These are phyloP conservation scores for Bauhinia variegata DNA, from an alignment of 306 rosid genomes.

Conservation along the genomic window DNA sequence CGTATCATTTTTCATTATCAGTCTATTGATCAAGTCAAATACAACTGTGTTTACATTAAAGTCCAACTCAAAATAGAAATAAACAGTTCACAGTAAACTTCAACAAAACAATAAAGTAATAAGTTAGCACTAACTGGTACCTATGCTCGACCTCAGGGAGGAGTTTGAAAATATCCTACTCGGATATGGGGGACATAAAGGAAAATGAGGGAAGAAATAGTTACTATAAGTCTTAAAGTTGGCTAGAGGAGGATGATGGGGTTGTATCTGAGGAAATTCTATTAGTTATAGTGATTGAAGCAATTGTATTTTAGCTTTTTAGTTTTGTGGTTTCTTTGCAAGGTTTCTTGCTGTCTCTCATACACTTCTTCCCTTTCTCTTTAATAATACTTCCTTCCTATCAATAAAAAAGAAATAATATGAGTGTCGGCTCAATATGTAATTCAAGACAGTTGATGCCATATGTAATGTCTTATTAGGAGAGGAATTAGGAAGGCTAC, in stretches of 20 bases:
- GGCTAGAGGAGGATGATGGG: too few species aligned
- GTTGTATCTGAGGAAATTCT: too few species aligned
- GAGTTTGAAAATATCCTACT: background rate
- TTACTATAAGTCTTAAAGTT: too few species aligned
- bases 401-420: too few species aligned
- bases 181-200: background rate
- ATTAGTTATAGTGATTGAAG: too few species aligned
- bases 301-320: too few species aligned
- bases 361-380: too few species aligned
- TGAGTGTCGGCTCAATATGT: background rate
- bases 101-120: background rate
- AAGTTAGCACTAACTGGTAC: background rate
- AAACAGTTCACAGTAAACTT: conserved; percentile 1
- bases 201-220: too few species aligned
- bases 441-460: background rate
- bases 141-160: background rate
- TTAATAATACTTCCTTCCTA: too few species aligned
- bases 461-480: background rate
- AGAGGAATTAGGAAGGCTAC: conserved; percentile 16
- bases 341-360: too few species aligned
- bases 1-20: background rate
- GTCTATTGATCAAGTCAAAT: background rate
- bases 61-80: background rate
- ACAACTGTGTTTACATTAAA: conserved; percentile 1
- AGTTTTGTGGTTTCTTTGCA: too few species aligned